Percentiles rank a stretch among this genome's conserved stretches.
Evolutionary conservation across 2,329 filamentous ascomycete genomes (phyloP).

Genomic region (Sporothrix humicola): DNA sequence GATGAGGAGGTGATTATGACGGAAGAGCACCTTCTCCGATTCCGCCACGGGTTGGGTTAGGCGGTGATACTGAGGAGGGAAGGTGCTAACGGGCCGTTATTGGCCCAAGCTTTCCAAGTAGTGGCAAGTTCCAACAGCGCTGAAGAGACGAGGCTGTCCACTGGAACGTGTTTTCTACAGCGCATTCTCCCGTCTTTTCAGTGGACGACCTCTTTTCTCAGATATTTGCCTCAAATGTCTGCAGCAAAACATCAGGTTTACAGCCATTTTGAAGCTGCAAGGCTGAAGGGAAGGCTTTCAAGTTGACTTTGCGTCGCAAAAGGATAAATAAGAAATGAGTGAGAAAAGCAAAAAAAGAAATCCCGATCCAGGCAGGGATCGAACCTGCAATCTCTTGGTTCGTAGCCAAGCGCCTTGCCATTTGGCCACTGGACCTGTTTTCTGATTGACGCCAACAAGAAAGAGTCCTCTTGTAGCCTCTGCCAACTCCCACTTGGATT

Average conservation of each 20-base stretch:
- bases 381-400: constrained; percentile 49
- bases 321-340: neutral
- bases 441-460: constrained; percentile 7
- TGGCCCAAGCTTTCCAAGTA: constrained; percentile 14
- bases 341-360: constrained; percentile 9
- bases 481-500: neutral
- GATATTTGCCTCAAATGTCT: neutral
- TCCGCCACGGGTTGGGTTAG: constrained; percentile 29
- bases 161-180: neutral
- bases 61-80: constrained; percentile 6
- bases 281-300: neutral
- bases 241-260: neutral
- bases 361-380: constrained; percentile 44
- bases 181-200: neutral
- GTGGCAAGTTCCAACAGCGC: neutral
- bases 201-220: neutral
- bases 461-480: neutral
- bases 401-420: constrained; percentile 49
- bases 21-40: constrained; percentile 33
- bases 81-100: constrained; percentile 1
- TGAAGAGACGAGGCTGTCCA: neutral
- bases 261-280: neutral
- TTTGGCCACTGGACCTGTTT: constrained; percentile 42
- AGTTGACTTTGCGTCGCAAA: neutral
- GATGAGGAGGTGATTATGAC: constrained; percentile 14